These are phyloP conservation scores for Dictyostelium firmibasis DNA, from an alignment of 78 protist genomes.

Conservation along the genomic window DNA sequence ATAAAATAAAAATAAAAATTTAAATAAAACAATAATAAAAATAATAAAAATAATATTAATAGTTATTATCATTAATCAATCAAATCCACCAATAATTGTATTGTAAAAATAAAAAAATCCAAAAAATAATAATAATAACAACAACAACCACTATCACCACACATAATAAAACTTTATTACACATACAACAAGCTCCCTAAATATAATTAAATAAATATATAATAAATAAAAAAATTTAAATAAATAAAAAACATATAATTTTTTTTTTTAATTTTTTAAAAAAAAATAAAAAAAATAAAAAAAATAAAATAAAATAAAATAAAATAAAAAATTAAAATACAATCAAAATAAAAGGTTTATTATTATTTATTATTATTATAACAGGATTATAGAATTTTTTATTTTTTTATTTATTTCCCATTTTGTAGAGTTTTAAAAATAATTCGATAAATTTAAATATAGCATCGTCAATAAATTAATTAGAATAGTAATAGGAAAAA, in stretches of 20 bases:
- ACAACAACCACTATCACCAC: background rate
- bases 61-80: background rate
- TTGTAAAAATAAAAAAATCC: background rate
- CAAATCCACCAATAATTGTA: background rate
- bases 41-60: background rate
- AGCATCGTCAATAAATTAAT: background rate
- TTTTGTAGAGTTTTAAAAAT: background rate
- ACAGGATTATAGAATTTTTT: background rate
- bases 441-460: background rate
- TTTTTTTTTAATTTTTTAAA: background rate
- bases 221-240: no score
- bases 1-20: no score
- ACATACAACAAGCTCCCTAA: background rate
- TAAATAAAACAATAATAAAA: background rate
- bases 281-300: background rate
- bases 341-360: background rate
- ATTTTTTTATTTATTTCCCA: background rate
- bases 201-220: background rate
- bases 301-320: background rate
- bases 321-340: background rate
- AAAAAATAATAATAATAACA: background rate
- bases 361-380: no score
- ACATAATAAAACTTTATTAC: background rate
- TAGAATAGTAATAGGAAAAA: no score
- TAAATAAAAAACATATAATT: background rate